phyloP scores from a whole-genome alignment of 148 eudicot species.

The Heliosperma pusillum region DNA sequence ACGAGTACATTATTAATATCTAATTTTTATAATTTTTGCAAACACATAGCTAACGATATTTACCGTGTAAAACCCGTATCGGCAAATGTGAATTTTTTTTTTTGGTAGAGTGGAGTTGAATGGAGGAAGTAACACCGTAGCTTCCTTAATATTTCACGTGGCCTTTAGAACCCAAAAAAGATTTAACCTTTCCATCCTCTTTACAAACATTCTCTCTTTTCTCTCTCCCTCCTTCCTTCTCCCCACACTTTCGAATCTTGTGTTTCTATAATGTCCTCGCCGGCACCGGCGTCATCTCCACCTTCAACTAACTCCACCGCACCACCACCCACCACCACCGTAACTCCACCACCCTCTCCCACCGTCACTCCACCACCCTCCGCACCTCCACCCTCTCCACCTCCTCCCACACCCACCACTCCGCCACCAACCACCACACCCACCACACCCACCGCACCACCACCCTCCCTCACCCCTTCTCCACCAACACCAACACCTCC shows the following conservation, averaged over 20 bases:
- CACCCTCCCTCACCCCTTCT: neutral
- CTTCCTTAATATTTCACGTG: neutral
- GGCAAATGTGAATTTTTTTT: too few relatives aligned
- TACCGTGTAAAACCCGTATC: too few relatives aligned
- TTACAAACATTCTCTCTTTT: neutral
- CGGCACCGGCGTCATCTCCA: constrained; percentile 42
- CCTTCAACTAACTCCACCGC: constrained; percentile 30
- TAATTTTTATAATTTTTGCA: too few relatives aligned
- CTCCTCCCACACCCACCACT: neutral
- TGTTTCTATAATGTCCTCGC: constrained; percentile 32
- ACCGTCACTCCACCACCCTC: neutral
- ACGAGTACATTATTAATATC: too few relatives aligned
- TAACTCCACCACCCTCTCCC: constrained; percentile 23
- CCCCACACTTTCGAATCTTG: neutral
- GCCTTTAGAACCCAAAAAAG: neutral
- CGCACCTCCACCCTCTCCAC: neutral
- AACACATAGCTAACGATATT: too few relatives aligned
- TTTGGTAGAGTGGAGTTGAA: too few relatives aligned
- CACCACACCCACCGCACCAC: neutral
- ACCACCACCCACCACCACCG: constrained; percentile 29
- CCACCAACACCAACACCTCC: constrained; percentile 11
- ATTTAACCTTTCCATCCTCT: neutral
- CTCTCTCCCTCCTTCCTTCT: neutral
- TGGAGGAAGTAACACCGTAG: too few relatives aligned
- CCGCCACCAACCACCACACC: neutral